These are phyloP conservation scores for Phytopythium cucurbitacearum DNA, from an alignment of 352 stramenopile genomes.

Conservation along the genomic window DNA sequence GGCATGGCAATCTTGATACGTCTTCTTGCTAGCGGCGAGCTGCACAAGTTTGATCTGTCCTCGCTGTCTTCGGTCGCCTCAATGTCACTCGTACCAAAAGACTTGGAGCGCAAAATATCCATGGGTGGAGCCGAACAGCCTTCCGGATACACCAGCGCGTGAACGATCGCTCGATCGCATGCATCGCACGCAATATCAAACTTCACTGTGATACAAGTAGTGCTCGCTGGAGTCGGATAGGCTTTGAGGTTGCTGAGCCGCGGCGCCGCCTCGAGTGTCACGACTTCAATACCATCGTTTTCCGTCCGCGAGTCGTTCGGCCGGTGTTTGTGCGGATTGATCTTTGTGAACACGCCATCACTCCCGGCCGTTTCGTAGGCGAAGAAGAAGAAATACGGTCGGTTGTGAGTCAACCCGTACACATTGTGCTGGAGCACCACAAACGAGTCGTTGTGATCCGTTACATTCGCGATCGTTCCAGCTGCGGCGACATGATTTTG, in stretches of 20 bases:
- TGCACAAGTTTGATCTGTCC: conserved; percentile 1
- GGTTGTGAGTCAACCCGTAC: conserved; percentile 32
- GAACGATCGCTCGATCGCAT: conserved; percentile 41
- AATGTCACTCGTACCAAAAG: background rate
- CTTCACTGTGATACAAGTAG: conserved; percentile 42
- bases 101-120: conserved; percentile 8
- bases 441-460: conserved; percentile 41
- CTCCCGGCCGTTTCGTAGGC: conserved; percentile 66
- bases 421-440: conserved; percentile 36
- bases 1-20: conserved; percentile 26
- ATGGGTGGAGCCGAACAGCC: conserved; percentile 20
- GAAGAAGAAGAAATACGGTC: conserved; percentile 66
- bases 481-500: conserved; percentile 35
- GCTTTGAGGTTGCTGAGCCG: conserved; percentile 34
- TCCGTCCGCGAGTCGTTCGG: conserved; percentile 34
- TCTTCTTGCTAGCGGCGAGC: conserved; percentile 19
- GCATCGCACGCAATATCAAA: conserved; percentile 52
- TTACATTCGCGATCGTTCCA: conserved; percentile 35
- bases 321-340: conserved; percentile 58
- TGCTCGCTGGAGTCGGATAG: conserved; percentile 48
- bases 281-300: conserved; percentile 45
- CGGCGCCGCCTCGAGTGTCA: conserved; percentile 48
- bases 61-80: conserved; percentile 2
- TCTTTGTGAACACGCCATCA: conserved; percentile 58
- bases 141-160: conserved; percentile 43